These are phyloP conservation scores for Henckelia pumila DNA, from an alignment of 257 asterid genomes.

Conservation along the genomic window DNA sequence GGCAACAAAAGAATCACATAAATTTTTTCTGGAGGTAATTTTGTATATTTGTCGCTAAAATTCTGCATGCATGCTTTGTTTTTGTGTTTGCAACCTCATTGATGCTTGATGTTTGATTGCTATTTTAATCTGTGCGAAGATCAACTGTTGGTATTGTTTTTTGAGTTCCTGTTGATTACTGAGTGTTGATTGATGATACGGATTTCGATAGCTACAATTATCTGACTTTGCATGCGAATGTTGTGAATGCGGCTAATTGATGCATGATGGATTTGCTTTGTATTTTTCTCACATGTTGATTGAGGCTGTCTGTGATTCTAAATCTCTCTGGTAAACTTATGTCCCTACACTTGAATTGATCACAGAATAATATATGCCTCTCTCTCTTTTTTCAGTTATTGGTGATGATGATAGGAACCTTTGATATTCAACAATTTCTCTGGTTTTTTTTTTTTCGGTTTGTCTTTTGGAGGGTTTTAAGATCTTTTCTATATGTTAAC, in stretches of 20 bases:
- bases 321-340: not conserved
- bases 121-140: conserved; percentile 15
- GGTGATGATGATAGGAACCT: conserved; percentile 7
- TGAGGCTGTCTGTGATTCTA: conserved; percentile 18
- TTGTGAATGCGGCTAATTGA: conserved; percentile 23
- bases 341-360: conserved; percentile 11
- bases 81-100: not conserved
- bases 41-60: not conserved
- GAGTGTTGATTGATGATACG: no score
- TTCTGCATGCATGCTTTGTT: conserved; percentile 20
- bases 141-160: conserved; percentile 8
- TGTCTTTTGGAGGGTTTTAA: no score
- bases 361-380: not conserved
- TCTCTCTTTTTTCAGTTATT: conserved; percentile 13
- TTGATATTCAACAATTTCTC: conserved; percentile 5
- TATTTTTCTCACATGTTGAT: conserved; percentile 4
- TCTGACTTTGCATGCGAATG: conserved; percentile 35
- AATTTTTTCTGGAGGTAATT: conserved; percentile 23
- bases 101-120: conserved; percentile 21
- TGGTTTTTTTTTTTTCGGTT: no score
- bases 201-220: conserved; percentile 23
- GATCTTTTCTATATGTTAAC: conserved; percentile 1
- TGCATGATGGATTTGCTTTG: conserved; percentile 8
- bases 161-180: no score
- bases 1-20: conserved; percentile 22